phyloP scores from a whole-genome alignment of 1,284 basidiomycete genomes.

The Marasmius tenuissimus region DNA sequence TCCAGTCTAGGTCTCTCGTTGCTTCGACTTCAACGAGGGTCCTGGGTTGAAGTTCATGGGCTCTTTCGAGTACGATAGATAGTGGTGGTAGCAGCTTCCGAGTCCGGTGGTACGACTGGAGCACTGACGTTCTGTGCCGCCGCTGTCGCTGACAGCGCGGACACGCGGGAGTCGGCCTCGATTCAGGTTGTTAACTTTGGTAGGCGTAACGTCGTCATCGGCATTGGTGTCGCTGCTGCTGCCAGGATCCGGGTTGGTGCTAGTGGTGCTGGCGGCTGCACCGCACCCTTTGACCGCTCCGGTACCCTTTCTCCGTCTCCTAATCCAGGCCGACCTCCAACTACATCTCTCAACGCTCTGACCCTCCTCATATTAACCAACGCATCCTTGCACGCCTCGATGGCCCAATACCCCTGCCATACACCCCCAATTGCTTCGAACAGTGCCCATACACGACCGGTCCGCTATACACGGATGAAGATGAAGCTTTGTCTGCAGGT shows the following conservation, averaged over 20 bases:
- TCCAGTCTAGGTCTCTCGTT: slow-evolving; percentile 61
- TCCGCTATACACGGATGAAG: slow-evolving; percentile 71
- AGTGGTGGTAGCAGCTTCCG: too few relatives aligned
- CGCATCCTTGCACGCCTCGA: slow-evolving; percentile 64
- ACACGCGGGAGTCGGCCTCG: not conserved
- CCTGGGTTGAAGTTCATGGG: not conserved
- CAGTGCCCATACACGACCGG: slow-evolving; percentile 67
- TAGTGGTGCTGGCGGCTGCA: not conserved
- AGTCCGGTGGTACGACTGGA: not conserved
- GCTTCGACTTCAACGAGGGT: slow-evolving; percentile 38
- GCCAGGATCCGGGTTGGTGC: not conserved
- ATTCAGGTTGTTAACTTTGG: not conserved
- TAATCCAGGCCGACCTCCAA: not conserved
- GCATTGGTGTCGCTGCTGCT: not conserved
- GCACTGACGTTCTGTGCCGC: not conserved
- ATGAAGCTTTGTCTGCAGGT: slow-evolving; percentile 47
- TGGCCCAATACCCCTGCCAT: slow-evolving; percentile 65
- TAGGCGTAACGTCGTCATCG: not conserved
- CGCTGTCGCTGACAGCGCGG: not conserved
- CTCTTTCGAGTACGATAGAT: not conserved
- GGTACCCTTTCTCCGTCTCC: not conserved
- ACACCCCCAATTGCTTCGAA: slow-evolving; percentile 65
- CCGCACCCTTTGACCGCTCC: not conserved
- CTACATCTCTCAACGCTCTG: not conserved
- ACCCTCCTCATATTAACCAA: slow-evolving; percentile 44